phyloP scores from a whole-genome alignment of 1,284 basidiomycete genomes.

The Moesziomyces antarcticus region DNA sequence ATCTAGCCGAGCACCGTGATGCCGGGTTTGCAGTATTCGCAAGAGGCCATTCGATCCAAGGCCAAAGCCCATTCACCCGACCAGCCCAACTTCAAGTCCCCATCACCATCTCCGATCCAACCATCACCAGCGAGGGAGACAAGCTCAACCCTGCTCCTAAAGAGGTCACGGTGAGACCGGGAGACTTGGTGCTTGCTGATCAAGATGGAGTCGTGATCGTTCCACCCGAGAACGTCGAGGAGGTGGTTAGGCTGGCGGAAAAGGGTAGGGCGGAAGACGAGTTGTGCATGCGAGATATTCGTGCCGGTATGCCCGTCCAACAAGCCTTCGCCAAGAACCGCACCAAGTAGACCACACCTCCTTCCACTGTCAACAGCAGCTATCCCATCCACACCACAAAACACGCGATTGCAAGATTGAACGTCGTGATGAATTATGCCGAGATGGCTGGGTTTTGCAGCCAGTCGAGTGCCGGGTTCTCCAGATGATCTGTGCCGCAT shows the following conservation, averaged over 20 bases:
- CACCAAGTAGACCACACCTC: conserved; percentile 70
- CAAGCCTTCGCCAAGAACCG: conserved; percentile 82
- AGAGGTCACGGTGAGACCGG: conserved; percentile 75
- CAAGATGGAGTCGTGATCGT: conserved; percentile 90
- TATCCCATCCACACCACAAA: neutral
- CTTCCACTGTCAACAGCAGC: too few relatives aligned
- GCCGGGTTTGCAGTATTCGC: conserved; percentile 75
- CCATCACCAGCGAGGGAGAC: neutral
- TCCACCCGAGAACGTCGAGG: conserved; percentile 73
- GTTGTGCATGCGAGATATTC: conserved; percentile 80
- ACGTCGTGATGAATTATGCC: conserved; percentile 4
- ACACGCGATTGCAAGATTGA: neutral
- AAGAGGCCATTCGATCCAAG: conserved; percentile 83
- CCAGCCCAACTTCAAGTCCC: conserved; percentile 82
- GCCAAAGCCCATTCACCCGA: conserved; percentile 87
- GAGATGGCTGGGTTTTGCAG: conserved; percentile 36
- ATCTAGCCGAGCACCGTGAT: conserved; percentile 79
- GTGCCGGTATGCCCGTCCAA: conserved; percentile 78
- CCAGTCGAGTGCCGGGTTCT: conserved; percentile 42
- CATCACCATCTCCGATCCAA: conserved; percentile 73
- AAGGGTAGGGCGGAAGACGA: conserved; percentile 78
- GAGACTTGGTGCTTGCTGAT: conserved; percentile 86
- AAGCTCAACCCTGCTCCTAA: neutral
- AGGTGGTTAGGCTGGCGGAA: conserved; percentile 75
- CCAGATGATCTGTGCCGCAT: conserved; percentile 35